Percentiles rank a stretch among this genome's conserved stretches.
Conservation (phyloP, 2,329 filamentous ascomycete genomes). For the Aureobasidium lini region DNA sequence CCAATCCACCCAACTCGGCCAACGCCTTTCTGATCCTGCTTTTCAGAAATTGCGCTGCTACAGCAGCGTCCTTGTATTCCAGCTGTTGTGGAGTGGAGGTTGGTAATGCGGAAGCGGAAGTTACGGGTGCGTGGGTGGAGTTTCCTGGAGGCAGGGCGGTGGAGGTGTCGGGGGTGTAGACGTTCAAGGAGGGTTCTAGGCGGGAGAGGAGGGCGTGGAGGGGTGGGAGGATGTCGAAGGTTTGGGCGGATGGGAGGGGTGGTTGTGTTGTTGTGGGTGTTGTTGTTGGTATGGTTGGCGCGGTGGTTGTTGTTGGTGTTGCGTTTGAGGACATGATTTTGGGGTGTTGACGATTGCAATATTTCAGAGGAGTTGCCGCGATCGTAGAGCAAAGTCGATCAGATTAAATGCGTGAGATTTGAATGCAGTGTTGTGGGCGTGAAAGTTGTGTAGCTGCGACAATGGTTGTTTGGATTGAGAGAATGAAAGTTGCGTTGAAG, state of each 20-base stretch:
- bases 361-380: not conserved
- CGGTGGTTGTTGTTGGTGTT: constrained; percentile 17
- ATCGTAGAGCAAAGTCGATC: not conserved
- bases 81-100: constrained; percentile 25
- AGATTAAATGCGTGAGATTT: not conserved
- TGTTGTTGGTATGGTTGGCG: constrained; percentile 16
- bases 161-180: constrained; percentile 11
- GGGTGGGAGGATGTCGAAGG: constrained; percentile 78
- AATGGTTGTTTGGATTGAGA: not conserved
- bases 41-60: constrained; percentile 65
- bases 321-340: constrained; percentile 7
- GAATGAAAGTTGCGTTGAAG: not conserved
- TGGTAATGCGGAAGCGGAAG: not conserved
- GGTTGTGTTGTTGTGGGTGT: constrained; percentile 41
- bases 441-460: no score
- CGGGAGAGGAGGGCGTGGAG: constrained; percentile 71
- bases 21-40: constrained; percentile 70
- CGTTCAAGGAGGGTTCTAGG: constrained; percentile 35
- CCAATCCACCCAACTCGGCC: constrained; percentile 55
- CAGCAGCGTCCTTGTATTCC: constrained; percentile 68
- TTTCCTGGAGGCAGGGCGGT: not conserved
- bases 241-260: constrained; percentile 66
- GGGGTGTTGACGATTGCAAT: not conserved
- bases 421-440: no score
- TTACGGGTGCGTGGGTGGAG: not conserved